Conservation (phyloP, 1,284 basidiomycete genomes). For the Apiotrichum akiyoshidainum region DNA sequence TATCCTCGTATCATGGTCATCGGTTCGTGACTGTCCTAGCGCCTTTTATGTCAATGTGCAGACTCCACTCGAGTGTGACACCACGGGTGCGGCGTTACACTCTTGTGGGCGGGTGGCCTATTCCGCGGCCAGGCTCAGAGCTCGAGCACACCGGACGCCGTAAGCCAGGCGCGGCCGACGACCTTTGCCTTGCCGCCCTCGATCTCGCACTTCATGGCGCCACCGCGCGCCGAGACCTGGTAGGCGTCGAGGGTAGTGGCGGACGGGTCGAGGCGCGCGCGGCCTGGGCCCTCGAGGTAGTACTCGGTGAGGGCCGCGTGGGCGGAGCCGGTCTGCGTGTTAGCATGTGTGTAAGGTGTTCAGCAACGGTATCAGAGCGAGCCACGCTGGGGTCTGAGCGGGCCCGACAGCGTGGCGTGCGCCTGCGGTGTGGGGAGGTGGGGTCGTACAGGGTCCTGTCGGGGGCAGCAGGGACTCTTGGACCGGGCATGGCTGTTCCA, state of each 20-base stretch:
- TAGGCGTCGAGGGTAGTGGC: conserved; percentile 11
- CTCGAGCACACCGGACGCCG: conserved; percentile 2
- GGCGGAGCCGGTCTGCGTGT: conserved; percentile 33
- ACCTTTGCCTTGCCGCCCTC: background rate
- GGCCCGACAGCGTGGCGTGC: too few relatives aligned
- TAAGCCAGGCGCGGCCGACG: conserved; percentile 1
- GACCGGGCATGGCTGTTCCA: too few relatives aligned
- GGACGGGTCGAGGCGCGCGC: conserved; percentile 1
- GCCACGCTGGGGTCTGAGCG: too few relatives aligned
- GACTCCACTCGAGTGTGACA: too few relatives aligned
- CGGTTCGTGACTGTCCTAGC: too few relatives aligned
- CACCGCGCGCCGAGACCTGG: conserved; percentile 16
- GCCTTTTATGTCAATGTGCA: too few relatives aligned
- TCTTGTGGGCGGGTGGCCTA: too few relatives aligned
- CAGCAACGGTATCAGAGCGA: too few relatives aligned
- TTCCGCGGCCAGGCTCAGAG: background rate
- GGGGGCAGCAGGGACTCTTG: background rate
- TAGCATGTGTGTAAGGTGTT: background rate
- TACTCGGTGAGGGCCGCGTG: conserved; percentile 39
- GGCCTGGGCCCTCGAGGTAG: conserved; percentile 23
- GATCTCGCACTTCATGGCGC: conserved; percentile 9
- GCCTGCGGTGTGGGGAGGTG: too few relatives aligned
- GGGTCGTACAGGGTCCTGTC: too few relatives aligned
- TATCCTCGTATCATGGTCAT: too few relatives aligned
- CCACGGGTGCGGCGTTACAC: background rate